Conservation (phyloP, 2,329 filamentous ascomycete species). For the Aspergillus brunneoviolaceus region DNA sequence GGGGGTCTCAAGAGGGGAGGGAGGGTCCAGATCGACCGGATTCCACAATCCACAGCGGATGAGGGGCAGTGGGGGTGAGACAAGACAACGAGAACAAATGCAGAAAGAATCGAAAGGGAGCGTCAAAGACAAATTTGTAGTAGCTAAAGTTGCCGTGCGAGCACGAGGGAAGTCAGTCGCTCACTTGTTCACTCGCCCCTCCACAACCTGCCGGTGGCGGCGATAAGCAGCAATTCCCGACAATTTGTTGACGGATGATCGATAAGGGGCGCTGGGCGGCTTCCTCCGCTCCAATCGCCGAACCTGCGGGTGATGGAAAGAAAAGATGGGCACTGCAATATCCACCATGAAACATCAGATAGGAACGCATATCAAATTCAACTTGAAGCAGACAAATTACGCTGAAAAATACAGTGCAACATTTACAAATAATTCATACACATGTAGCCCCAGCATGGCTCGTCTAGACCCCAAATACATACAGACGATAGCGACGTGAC, state of each 20-base stretch:
- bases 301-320: background rate
- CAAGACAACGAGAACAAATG: background rate
- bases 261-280: background rate
- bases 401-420: conserved; percentile 5
- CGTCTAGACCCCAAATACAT: conserved; percentile 1
- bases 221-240: background rate
- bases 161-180: background rate
- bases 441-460: conserved; percentile 1
- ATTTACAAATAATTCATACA: conserved; percentile 4
- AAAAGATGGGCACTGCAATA: too few relatives aligned
- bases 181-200: background rate
- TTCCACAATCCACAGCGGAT: conserved; percentile 1
- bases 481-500: conserved; percentile 1
- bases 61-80: background rate
- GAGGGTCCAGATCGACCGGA: background rate
- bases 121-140: background rate
- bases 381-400: conserved; percentile 3
- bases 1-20: background rate
- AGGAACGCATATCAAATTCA: background rate
- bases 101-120: background rate
- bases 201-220: background rate
- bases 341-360: too few relatives aligned
- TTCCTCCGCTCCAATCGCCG: background rate
- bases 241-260: background rate
- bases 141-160: background rate